Conservation (phyloP, 805 yeast genomes). For the Saturnispora kantuleensis region DNA sequence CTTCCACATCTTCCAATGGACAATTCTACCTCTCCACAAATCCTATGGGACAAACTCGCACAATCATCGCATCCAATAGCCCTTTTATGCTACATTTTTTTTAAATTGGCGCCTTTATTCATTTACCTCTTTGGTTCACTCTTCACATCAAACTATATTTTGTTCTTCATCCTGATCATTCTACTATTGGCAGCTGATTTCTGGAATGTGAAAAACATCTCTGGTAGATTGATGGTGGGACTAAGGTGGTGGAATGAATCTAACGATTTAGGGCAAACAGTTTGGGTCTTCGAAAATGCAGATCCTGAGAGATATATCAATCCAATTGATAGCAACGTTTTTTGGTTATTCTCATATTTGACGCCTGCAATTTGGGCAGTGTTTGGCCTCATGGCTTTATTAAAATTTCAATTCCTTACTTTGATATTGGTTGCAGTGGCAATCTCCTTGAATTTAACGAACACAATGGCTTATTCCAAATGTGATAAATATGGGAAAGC, state of each 20-base stretch:
- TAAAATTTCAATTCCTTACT: constrained; percentile 66
- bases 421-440: constrained; percentile 59
- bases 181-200: constrained; percentile 80
- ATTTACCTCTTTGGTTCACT: constrained; percentile 64
- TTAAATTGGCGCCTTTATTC: constrained; percentile 54
- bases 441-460: constrained; percentile 61
- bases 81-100: constrained; percentile 47
- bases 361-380: constrained; percentile 71
- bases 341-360: constrained; percentile 71
- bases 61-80: constrained; percentile 85
- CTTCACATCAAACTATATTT: constrained; percentile 55
- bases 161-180: constrained; percentile 71
- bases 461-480: constrained; percentile 81
- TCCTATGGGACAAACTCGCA: constrained; percentile 38
- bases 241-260: constrained; percentile 97
- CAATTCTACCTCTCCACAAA: constrained; percentile 15
- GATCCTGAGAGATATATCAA: constrained; percentile 65
- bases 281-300: constrained; percentile 86
- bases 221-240: constrained; percentile 86
- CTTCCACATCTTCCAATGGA: not conserved
- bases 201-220: constrained; percentile 85
- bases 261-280: constrained; percentile 48
- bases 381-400: constrained; percentile 65
- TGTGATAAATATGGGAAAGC: constrained; percentile 91
- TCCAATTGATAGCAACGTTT: constrained; percentile 83